Evolutionary conservation across 1,284 basidiomycete species (phyloP).

Genomic region (Sporisorium iseilematis-ciliati): DNA sequence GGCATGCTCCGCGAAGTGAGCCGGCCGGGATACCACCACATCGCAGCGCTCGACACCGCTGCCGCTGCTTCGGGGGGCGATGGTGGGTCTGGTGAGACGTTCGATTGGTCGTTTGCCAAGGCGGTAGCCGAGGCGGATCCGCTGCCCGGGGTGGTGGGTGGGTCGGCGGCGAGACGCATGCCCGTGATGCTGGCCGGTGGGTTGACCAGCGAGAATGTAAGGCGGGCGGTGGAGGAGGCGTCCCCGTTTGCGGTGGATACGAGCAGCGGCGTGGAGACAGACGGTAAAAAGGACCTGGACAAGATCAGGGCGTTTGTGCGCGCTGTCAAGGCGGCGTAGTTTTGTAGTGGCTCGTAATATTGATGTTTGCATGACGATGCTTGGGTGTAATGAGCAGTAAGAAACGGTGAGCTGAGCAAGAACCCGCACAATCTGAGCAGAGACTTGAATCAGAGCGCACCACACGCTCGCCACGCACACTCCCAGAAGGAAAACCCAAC

Average conservation of each 20-base stretch:
- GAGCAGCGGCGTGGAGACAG: slow-evolving; percentile 64
- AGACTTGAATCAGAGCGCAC: too few relatives aligned
- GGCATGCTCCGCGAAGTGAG: slow-evolving; percentile 52
- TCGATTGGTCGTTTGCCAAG: slow-evolving; percentile 61
- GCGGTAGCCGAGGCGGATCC: slow-evolving; percentile 42
- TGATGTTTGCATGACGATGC: too few relatives aligned
- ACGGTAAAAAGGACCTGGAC: slow-evolving; percentile 58
- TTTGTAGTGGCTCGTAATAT: too few relatives aligned
- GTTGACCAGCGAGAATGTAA: slow-evolving; percentile 59
- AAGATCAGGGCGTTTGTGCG: slow-evolving; percentile 60
- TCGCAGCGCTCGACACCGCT: slow-evolving; percentile 63
- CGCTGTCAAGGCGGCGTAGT: slow-evolving; percentile 6
- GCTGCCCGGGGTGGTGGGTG: slow-evolving; percentile 27
- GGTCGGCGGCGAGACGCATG: slow-evolving; percentile 22
- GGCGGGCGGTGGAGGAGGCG: slow-evolving; percentile 43
- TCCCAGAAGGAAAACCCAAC: too few relatives aligned
- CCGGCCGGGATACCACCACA: slow-evolving; percentile 64
- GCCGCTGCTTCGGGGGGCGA: slow-evolving; percentile 37
- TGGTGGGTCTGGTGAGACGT: slow-evolving; percentile 60
- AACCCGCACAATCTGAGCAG: too few relatives aligned
- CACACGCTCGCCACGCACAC: too few relatives aligned
- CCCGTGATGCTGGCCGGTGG: slow-evolving; percentile 67
- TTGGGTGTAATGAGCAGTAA: too few relatives aligned
- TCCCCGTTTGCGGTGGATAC: slow-evolving; percentile 62
- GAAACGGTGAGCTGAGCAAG: too few relatives aligned